These are phyloP conservation scores for Ceratobasidium papillatum DNA, from an alignment of 1,284 basidiomycete species.

Conservation along the genomic window DNA sequence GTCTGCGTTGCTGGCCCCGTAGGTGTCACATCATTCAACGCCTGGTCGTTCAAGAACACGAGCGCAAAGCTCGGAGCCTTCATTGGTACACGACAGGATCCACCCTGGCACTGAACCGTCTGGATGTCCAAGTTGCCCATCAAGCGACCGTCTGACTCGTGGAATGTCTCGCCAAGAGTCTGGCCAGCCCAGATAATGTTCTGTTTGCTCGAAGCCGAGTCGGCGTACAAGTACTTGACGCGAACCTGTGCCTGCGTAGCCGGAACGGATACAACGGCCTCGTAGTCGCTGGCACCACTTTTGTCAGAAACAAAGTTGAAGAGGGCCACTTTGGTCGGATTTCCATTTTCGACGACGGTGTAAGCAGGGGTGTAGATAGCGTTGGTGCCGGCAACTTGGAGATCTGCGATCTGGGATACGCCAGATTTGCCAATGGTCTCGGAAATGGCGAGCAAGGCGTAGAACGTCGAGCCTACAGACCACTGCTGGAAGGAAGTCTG, in stretches of 20 bases:
- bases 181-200: constrained; percentile 54
- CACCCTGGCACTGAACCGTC: constrained; percentile 50
- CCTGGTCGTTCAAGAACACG: constrained; percentile 53
- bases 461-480: constrained; percentile 54
- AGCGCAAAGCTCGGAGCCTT: constrained; percentile 55
- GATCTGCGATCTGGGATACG: constrained; percentile 50
- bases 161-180: constrained; percentile 30
- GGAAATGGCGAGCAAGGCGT: constrained; percentile 52
- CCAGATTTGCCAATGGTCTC: constrained; percentile 52
- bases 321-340: constrained; percentile 50
- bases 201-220: constrained; percentile 53
- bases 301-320: constrained; percentile 54
- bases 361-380: constrained; percentile 34
- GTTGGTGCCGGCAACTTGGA: constrained; percentile 37
- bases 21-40: constrained; percentile 44
- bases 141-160: constrained; percentile 52
- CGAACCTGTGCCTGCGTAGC: constrained; percentile 46
- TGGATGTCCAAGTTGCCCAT: constrained; percentile 49
- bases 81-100: constrained; percentile 52
- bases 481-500: constrained; percentile 47
- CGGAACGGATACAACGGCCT: constrained; percentile 50
- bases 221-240: constrained; percentile 47
- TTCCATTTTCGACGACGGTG: constrained; percentile 50
- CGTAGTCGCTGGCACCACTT: constrained; percentile 51
- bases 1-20: background rate